Percentiles rank a stretch among this genome's conserved stretches.
phyloP scores from a whole-genome alignment of 106 monocot genomes.

The Dioscorea alata region DNA sequence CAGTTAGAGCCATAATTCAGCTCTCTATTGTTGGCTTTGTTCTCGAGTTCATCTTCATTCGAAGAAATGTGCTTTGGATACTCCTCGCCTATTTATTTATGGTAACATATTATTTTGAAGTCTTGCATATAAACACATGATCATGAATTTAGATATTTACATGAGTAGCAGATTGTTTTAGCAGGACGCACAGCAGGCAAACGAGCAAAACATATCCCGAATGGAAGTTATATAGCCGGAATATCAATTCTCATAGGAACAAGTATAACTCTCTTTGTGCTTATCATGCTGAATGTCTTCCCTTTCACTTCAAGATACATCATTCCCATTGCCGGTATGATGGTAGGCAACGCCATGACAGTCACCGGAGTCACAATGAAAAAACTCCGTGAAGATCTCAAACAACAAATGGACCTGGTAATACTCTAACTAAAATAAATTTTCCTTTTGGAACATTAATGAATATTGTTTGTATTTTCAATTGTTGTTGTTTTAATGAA shows the following conservation, averaged over 20 bases:
- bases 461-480: neutral
- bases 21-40: slow-evolving; percentile 91
- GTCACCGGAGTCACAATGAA: slow-evolving; percentile 97
- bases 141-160: too few species aligned
- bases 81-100: slow-evolving; percentile 86
- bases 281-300: slow-evolving; percentile 71
- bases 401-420: slow-evolving; percentile 64
- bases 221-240: slow-evolving; percentile 70
- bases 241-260: slow-evolving; percentile 76
- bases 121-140: neutral
- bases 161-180: slow-evolving; percentile 42
- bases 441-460: neutral
- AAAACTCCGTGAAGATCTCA: slow-evolving; percentile 81
- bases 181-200: slow-evolving; percentile 89
- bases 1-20: slow-evolving; percentile 71
- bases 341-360: slow-evolving; percentile 94
- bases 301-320: slow-evolving; percentile 91
- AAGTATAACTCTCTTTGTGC: slow-evolving; percentile 69
- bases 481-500: neutral
- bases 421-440: neutral
- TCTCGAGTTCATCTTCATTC: slow-evolving; percentile 88
- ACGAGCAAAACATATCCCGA: slow-evolving; percentile 79
- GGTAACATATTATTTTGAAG: slow-evolving; percentile 22
- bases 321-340: slow-evolving; percentile 92
- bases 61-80: slow-evolving; percentile 84